Evolutionary conservation across 345 rosid genomes (phyloP), one percentile per base, ranked within the genome.

Genomic region (Camelina hispida): DNA sequence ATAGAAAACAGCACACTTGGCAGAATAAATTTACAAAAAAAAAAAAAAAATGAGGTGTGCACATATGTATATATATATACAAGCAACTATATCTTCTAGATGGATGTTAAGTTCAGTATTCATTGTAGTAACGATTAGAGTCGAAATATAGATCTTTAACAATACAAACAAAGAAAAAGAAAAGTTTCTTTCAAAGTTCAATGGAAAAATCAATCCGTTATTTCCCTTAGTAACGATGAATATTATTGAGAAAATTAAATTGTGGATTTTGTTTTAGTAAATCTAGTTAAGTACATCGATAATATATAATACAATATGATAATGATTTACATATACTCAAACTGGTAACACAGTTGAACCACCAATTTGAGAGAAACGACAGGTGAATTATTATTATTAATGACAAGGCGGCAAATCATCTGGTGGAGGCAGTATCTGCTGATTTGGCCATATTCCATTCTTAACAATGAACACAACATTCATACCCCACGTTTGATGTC

Each of bases 401-500:
- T 66, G 4, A 56, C 84, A 83, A 16, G 73, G 32, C 7, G 82
- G 86, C 62, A 79, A 42, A 37, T 61, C 10, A 14, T 66, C 15
- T n/a, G 79, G 86, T 25, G 84, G 84, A 61, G 72, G 73, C 4
- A 69, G 74, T 0, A 81, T 17, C 18, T 74, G 35, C 15, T 68
- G 63, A 12, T 54, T 22, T 38, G 52, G 65, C 20, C 53, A 23
- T 16, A 4, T 35, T 10, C 86, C 84, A 38, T 80, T 64, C 48
- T 75, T 62, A n/a, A 83, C 82, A 18, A 83, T 74, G 53, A 83
- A 50, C 22, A 78, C 80, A 16, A 77, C 79, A 53, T 66, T 76
- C 87, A 83, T 83, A 37, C 83, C 85, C 85, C 83, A 83, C 7
- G 75, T 57, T 4, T 20, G 62, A 66, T 83, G 83, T 44, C 76